Evolutionary conservation across 2,329 filamentous ascomycete species (phyloP), one percentile per base, ranked within the genome.

Genomic region (Claviceps monticola): DNA sequence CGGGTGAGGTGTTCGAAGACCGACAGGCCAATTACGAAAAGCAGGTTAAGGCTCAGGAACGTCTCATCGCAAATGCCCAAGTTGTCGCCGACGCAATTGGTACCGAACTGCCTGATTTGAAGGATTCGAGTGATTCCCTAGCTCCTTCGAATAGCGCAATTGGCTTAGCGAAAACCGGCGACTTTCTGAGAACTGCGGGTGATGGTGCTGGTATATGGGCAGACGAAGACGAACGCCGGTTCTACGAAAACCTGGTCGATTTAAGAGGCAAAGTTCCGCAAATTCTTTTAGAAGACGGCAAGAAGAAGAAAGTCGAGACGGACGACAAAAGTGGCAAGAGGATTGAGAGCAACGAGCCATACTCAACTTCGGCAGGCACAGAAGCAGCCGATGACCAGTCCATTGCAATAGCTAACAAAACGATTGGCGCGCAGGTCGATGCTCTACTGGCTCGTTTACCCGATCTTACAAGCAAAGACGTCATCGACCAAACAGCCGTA

Each of bases 161-260:
- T 60, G 93, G 93, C 37, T 78, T 97, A 41, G 86, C 97, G 59
- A 97, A 96, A 69, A 86, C 90, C 11, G 88, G 88, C 0, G 91
- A 97, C 59, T 97, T 96, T 62, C 74, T 97, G 41, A 85, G 88
- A 39, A 90, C 89, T 13, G 87, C 94, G 64, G 85, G 84, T 21
- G 91, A 97, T 54, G 90, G 89, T 19, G 80, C 90, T 23, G 93
- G 93, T 0, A 97, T 98, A 56, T 98, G 93, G 93, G 90, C 96
- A 70, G 93, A 98, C 60, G 93, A 98, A 63, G 93, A 98, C 51
- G 91, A 98, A 68, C 83, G 93, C 54, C 86, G 93, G 55, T 98
- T 98, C 66, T 98, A 98, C 69, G 93, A 98, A 71, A 97, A 96
- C 57, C 69, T 98, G 11, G 86, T 95, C 13, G 93, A 98, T 63